Conservation (phyloP, 169 alveolate species). For the Eimeria acervulina region DNA sequence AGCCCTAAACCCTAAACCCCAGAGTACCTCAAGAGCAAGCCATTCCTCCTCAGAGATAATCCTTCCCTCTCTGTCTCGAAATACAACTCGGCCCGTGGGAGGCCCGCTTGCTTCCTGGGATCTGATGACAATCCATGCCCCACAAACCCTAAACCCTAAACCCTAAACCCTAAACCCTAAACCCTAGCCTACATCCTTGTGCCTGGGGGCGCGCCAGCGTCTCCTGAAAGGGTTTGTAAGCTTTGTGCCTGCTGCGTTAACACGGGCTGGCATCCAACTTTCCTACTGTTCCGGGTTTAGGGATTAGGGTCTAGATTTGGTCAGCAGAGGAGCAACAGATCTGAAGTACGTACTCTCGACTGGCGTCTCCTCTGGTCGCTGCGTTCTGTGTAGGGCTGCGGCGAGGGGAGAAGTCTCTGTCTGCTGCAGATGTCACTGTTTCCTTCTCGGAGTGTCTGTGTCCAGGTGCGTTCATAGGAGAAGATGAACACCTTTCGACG, state of each 20-base stretch:
- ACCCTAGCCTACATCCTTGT: background rate
- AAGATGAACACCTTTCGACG: background rate
- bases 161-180: background rate
- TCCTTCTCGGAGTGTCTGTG: too few relatives aligned
- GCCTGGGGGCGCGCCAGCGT: background rate
- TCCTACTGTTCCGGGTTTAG: background rate
- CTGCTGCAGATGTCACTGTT: background rate
- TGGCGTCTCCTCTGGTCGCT: background rate
- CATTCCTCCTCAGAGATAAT: slow-evolving; percentile 82
- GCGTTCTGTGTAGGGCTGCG: background rate
- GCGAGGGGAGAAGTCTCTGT: background rate
- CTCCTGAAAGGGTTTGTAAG: background rate
- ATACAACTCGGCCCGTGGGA: slow-evolving; percentile 49
- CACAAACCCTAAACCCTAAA: slow-evolving; percentile 17
- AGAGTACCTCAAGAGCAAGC: slow-evolving; percentile 78
- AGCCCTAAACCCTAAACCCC: background rate
- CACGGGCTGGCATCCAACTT: background rate
- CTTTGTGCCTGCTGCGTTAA: background rate
- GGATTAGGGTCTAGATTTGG: background rate
- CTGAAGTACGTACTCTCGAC: background rate
- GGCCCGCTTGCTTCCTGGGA: background rate
- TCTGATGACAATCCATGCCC: background rate
- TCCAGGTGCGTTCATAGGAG: background rate
- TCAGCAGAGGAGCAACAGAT: background rate
- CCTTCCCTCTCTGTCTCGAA: slow-evolving; percentile 81